A percentile compares a stretch with the other conserved stretches of the same genome.
These are phyloP conservation scores for Darksidea phi DNA, from an alignment of 495 filamentous ascomycete genomes.

Conservation along the genomic window DNA sequence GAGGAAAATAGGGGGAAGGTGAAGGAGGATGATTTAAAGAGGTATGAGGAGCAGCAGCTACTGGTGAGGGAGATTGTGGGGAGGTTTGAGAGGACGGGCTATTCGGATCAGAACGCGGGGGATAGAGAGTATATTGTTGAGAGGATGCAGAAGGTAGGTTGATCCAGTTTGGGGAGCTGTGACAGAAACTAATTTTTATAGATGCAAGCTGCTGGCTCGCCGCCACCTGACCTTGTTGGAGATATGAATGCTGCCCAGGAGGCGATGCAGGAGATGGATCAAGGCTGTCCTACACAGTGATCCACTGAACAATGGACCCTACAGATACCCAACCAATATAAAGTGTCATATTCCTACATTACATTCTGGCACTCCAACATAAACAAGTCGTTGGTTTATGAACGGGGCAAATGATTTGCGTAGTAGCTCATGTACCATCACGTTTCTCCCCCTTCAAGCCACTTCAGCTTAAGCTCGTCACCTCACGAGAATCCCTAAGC, in stretches of 20 bases:
- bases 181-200: constrained; percentile 25
- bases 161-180: neutral
- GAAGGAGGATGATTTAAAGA: constrained; percentile 65
- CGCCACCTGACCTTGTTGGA: constrained; percentile 84
- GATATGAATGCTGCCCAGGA: constrained; percentile 80
- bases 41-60: constrained; percentile 77
- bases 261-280: constrained; percentile 65
- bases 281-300: constrained; percentile 72
- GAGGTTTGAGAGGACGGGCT: constrained; percentile 78
- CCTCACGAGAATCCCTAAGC: neutral
- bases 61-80: constrained; percentile 84
- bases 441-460: neutral
- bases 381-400: no score
- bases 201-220: constrained; percentile 96
- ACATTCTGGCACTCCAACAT: no score
- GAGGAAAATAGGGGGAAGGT: constrained; percentile 67
- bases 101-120: constrained; percentile 73
- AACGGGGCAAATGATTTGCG: no score
- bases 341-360: constrained; percentile 16
- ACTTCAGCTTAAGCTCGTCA: neutral
- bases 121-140: constrained; percentile 94
- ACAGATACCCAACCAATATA: constrained; percentile 18
- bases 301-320: neutral
- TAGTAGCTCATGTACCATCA: no score
- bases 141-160: constrained; percentile 87